Base-by-base conservation (phyloP, 768 basidiomycete genomes). In the Trametes cingulata region DNA sequence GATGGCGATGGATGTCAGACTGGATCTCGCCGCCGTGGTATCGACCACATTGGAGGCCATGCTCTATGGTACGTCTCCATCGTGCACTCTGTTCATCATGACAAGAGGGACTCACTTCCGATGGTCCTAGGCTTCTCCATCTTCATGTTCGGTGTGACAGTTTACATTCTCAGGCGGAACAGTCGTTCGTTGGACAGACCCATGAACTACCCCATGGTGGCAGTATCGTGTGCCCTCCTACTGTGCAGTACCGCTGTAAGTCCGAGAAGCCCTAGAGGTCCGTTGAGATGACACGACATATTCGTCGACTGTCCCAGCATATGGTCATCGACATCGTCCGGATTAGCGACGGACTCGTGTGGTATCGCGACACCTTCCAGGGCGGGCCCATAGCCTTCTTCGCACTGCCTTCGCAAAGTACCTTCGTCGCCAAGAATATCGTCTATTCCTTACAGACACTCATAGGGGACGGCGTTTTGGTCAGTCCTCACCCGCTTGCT, bases 81-180 rank as follows among this genome's bases (percentile, higher is more conserved):
- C 29, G 29, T 33, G 10, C 4, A 33, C 29, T 5, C 10, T 33
- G 29, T 10, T 33, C 10, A 5, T 4, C 6, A 33, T 33, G 29
- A 33, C 29, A 10, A 33, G 10, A 10, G 29, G 29, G 10, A 33
- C 29, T 33, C 10, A 33, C 29, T 33, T 33, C 29, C 4, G 29
- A 27, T 19, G 8, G n/a, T 13, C n/a, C 14, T 42, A 76, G 75
- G 75, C 0, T 73, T 75, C 55, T 76, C 74, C 5, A 35, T 74
- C 25, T 53, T 75, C 39, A 75, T 76, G 75, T 76, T 74, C 57
- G 65, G 67, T 7, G 67, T 64, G 2, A 72, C 73, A 0, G 39
- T 76, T 10, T 71, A 69, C 65, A 65, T 58, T 0, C 36, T 75
- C 19, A 49, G 41, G 14, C 25, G 40, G 33, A 35, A 58, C 6